Percentiles rank a stretch among this genome's conserved stretches.
phyloP scores from a whole-genome alignment of 208 protist genomes.

The Kentomonas sorsogonicus region DNA sequence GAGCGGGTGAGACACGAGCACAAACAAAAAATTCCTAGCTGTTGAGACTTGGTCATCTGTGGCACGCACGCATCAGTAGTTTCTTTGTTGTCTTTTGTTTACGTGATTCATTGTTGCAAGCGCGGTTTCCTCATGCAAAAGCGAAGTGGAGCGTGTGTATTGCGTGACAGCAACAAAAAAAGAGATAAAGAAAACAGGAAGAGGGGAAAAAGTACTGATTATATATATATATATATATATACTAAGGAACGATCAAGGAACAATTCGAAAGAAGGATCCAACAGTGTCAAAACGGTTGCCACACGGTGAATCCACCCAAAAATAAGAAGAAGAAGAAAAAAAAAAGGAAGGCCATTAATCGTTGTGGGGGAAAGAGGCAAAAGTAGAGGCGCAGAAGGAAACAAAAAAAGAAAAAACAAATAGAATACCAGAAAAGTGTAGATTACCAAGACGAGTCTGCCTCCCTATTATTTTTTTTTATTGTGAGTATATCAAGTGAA shows the following conservation, averaged over 20 bases:
- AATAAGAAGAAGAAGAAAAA: constrained; percentile 8
- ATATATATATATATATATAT: constrained; percentile 17
- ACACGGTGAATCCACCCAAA: not conserved
- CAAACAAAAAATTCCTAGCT: no score
- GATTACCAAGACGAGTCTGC: constrained; percentile 4
- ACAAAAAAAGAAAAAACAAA: constrained; percentile 8
- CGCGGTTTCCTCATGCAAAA: no score
- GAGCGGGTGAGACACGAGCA: no score
- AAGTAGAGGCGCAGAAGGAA: constrained; percentile 1
- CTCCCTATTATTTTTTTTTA: constrained; percentile 1
- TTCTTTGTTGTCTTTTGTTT: no score
- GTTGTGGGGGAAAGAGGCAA: not conserved
- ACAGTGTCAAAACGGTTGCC: no score
- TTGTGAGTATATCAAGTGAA: not conserved
- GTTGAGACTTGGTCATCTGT: no score
- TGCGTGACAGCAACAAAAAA: not conserved
- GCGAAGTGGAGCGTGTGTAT: not conserved
- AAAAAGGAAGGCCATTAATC: constrained; percentile 4
- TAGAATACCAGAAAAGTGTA: constrained; percentile 14
- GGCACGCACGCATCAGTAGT: no score
- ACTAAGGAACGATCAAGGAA: not conserved
- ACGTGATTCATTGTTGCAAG: no score
- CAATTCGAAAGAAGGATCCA: constrained; percentile 12
- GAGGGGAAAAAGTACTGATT: no score
- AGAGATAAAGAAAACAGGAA: not conserved